Evolutionary conservation across 208 protist genomes (phyloP).

Genomic region (Borovskyia barvae): DNA sequence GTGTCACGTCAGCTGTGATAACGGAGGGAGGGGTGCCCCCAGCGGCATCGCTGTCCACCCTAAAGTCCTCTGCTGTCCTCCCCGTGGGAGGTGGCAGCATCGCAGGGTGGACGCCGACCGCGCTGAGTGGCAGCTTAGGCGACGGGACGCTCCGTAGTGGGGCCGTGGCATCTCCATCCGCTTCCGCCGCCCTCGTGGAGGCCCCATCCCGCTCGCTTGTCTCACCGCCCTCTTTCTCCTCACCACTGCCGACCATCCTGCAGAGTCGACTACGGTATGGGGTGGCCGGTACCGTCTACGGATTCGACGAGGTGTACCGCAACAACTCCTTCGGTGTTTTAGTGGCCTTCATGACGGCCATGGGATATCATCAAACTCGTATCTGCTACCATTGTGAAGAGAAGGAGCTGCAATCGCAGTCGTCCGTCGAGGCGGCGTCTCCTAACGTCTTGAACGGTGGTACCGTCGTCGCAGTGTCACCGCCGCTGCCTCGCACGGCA

Average conservation of each 20-base stretch:
- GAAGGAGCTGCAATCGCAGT: no score
- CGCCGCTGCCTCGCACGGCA: no score
- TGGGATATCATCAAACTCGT: slow-evolving; percentile 30
- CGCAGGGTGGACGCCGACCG: not conserved
- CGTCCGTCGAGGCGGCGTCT: not conserved
- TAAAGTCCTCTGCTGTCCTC: no score
- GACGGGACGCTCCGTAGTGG: not conserved
- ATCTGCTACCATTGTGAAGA: no score
- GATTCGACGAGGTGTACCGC: slow-evolving; percentile 30
- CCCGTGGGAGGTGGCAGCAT: not conserved
- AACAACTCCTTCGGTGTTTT: slow-evolving; percentile 40
- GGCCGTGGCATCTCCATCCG: not conserved
- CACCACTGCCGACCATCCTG: not conserved
- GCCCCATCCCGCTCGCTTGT: no score
- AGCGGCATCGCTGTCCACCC: no score
- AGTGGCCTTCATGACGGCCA: slow-evolving; percentile 33
- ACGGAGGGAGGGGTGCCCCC: no score
- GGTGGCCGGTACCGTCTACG: slow-evolving; percentile 32
- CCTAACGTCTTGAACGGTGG: not conserved
- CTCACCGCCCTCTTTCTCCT: not conserved
- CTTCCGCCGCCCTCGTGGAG: no score
- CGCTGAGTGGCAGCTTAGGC: no score
- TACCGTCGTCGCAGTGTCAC: not conserved
- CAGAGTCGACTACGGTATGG: not conserved
- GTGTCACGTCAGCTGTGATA: no score